These are phyloP conservation scores for Boletus tomentosulus DNA, from an alignment of 768 basidiomycete genomes.

Conservation along the genomic window DNA sequence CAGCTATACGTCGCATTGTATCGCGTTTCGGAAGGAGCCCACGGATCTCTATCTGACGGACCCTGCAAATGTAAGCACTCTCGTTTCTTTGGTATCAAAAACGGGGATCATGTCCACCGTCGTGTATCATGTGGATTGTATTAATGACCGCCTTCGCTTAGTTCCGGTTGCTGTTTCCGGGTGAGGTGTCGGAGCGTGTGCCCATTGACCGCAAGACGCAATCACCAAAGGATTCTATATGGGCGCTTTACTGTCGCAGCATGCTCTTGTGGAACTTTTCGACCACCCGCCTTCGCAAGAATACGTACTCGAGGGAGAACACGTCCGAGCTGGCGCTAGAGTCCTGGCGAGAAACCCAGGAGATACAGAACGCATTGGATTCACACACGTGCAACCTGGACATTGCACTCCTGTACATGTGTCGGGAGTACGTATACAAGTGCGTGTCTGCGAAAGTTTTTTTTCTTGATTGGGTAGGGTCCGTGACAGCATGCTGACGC, in stretches of 20 bases:
- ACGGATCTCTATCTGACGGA: constrained; percentile 58
- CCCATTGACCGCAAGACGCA: constrained; percentile 40
- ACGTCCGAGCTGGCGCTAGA: constrained; percentile 56
- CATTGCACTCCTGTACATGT: constrained; percentile 60
- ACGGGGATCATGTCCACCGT: constrained; percentile 8
- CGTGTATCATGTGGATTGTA: constrained; percentile 5
- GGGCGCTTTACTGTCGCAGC: constrained; percentile 78
- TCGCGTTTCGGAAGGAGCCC: constrained; percentile 56
- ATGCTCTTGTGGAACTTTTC: constrained; percentile 81
- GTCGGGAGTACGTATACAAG: constrained; percentile 73
- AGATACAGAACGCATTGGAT: constrained; percentile 63
- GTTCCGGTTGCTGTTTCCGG: constrained; percentile 62
- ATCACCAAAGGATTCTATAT: constrained; percentile 72
- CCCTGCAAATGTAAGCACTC: constrained; percentile 55
- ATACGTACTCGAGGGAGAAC: constrained; percentile 43
- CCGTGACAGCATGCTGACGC: constrained; percentile 13
- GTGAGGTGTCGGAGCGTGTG: constrained; percentile 57
- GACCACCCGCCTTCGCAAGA: constrained; percentile 44
- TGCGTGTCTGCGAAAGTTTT: constrained; percentile 33
- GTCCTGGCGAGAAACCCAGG: constrained; percentile 61
- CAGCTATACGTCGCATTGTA: constrained; percentile 64
- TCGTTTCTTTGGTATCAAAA: constrained; percentile 1
- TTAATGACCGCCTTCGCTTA: constrained; percentile 11
- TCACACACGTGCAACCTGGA: constrained; percentile 70
- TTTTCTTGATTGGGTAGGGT: constrained; percentile 4